Evolutionary conservation across 2,329 filamentous ascomycete genomes (phyloP).

Genomic region (Colletotrichum lentis): DNA sequence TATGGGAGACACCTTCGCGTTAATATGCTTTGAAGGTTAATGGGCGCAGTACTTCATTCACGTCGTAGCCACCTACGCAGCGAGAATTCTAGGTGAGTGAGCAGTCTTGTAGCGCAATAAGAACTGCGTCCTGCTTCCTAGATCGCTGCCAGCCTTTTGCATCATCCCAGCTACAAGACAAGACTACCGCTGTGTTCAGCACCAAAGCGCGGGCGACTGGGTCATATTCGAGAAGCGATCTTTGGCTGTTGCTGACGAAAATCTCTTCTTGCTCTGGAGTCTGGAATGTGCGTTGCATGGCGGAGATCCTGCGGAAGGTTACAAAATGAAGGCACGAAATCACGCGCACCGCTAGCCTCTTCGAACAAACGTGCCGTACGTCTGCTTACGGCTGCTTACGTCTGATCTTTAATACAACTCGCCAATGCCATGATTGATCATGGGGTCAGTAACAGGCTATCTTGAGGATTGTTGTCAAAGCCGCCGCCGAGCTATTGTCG

Average conservation of each 20-base stretch:
- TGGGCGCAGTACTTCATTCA: not conserved
- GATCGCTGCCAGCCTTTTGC: not conserved
- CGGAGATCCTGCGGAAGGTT: no score
- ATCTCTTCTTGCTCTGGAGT: not conserved
- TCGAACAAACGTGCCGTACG: no score
- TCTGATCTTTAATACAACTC: no score
- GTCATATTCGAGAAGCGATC: not conserved
- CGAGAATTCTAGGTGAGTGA: not conserved
- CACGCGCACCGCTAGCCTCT: no score
- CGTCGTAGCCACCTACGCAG: not conserved
- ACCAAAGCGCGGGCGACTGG: not conserved
- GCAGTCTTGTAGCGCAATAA: not conserved
- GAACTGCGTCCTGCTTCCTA: not conserved
- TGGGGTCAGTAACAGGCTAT: no score
- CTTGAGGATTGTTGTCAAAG: no score
- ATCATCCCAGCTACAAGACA: not conserved
- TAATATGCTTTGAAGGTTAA: not conserved
- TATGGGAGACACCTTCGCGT: conserved; percentile 1
- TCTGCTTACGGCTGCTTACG: no score
- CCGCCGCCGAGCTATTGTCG: no score
- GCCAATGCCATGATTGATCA: no score
- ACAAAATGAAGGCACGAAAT: no score
- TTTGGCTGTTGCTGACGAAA: not conserved
- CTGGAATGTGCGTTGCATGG: not conserved
- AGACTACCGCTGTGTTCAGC: not conserved